Conservation (phyloP, 1,284 basidiomycete genomes). For the Lignosus rhinocerotis region DNA sequence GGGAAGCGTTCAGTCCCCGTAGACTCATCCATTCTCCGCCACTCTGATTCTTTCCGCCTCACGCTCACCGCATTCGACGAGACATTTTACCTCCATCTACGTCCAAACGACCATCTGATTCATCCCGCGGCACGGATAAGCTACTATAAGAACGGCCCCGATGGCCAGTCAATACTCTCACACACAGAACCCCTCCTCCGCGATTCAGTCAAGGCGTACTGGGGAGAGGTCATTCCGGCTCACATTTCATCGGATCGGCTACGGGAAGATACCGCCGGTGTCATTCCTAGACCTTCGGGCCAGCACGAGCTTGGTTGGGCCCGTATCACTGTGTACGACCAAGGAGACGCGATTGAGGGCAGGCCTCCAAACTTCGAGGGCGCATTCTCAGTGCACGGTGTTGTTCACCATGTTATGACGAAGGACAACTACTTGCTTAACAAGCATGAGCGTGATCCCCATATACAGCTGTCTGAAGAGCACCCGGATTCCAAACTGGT, state of each 20-base stretch:
- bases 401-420: constrained; percentile 75
- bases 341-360: constrained; percentile 52
- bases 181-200: constrained; percentile 54
- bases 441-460: constrained; percentile 61
- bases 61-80: constrained; percentile 64
- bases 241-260: constrained; percentile 52
- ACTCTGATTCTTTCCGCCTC: constrained; percentile 67
- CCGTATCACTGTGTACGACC: constrained; percentile 68
- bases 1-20: constrained; percentile 36
- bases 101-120: constrained; percentile 74
- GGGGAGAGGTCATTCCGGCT: constrained; percentile 65
- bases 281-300: constrained; percentile 44
- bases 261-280: constrained; percentile 58
- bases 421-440: constrained; percentile 69
- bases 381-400: constrained; percentile 68
- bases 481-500: constrained; percentile 57
- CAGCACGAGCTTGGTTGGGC: constrained; percentile 64
- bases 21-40: constrained; percentile 47
- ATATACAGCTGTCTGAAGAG: constrained; percentile 38
- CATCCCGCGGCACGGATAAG: constrained; percentile 75
- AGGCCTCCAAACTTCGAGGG: constrained; percentile 71
- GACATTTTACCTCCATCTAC: constrained; percentile 66
- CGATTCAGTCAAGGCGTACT: constrained; percentile 61
- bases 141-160: constrained; percentile 50
- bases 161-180: constrained; percentile 47